Percentiles rank a stretch among this genome's conserved stretches.
Evolutionary conservation across 306 rosid species (phyloP).

Genomic region (Senna siamea): DNA sequence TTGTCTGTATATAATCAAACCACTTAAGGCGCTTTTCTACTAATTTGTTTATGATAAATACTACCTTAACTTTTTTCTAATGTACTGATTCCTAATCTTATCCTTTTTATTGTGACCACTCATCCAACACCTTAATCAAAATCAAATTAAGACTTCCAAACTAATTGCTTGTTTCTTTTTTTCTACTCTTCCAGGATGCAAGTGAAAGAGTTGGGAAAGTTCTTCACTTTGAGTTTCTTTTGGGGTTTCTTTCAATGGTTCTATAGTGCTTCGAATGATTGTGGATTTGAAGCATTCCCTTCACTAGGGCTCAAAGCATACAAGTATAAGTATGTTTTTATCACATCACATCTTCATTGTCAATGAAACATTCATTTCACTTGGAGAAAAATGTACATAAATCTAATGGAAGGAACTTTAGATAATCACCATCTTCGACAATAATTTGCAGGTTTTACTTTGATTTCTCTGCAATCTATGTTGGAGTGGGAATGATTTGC

Average conservation of each 20-base stretch:
- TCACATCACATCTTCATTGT: conserved; percentile 21
- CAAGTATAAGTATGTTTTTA: conserved; percentile 38
- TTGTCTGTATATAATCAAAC: no score
- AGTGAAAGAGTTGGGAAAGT: conserved; percentile 55
- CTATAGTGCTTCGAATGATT: conserved; percentile 50
- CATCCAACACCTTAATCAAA: no score
- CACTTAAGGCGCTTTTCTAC: no score
- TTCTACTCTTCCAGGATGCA: conserved; percentile 56
- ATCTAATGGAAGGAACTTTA: no score
- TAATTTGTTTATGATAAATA: no score
- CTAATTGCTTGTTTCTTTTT: conserved; percentile 5
- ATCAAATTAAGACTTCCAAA: no score
- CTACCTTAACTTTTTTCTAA: no score
- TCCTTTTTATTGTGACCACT: no score
- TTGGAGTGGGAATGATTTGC: conserved; percentile 70
- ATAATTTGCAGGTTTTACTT: conserved; percentile 54
- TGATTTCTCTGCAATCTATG: conserved; percentile 56
- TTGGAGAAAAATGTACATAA: conserved; percentile 17
- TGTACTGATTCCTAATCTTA: no score
- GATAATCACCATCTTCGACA: no score
- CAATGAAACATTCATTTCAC: not conserved
- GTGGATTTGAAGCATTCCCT: conserved; percentile 59
- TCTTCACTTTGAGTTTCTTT: conserved; percentile 54
- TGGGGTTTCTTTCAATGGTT: conserved; percentile 69
- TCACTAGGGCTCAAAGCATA: conserved; percentile 59